Evolutionary conservation across 1,139 yeast genomes (phyloP).

Genomic region (Saccharomyces hybrid): DNA sequence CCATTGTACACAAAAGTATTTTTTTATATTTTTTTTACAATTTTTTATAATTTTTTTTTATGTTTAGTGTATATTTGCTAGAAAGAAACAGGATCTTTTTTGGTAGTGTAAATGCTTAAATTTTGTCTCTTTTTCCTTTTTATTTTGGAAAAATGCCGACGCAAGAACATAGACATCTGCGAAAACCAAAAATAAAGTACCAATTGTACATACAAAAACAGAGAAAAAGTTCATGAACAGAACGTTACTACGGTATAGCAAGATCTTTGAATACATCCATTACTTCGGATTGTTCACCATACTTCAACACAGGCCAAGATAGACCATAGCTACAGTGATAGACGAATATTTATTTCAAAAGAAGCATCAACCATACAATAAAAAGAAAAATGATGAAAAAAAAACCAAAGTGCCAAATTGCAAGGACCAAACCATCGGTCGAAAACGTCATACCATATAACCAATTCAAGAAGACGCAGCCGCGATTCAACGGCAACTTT

Average conservation of each 20-base stretch:
- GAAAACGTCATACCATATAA: conserved; percentile 33
- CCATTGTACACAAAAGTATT: not conserved
- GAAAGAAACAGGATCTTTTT: not conserved
- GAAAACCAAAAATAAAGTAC: not conserved
- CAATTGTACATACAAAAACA: not conserved
- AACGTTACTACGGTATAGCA: not conserved
- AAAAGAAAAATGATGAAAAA: conserved; percentile 5
- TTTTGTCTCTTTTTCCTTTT: not conserved
- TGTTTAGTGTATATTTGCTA: not conserved
- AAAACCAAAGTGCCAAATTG: conserved; percentile 16
- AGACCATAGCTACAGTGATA: not conserved
- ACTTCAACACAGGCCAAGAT: not conserved
- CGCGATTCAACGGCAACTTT: conserved; percentile 21
- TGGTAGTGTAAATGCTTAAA: not conserved
- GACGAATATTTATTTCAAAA: not conserved
- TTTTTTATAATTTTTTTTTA: not conserved
- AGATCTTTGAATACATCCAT: not conserved
- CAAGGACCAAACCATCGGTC: conserved; percentile 29
- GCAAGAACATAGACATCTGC: not conserved
- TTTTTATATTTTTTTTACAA: not conserved
- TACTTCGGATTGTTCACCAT: not conserved
- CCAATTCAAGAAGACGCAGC: conserved; percentile 29
- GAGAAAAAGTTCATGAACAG: not conserved
- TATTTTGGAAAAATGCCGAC: not conserved
- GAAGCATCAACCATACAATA: not conserved